Evolutionary conservation across 2,329 filamentous ascomycete species (phyloP), one percentile per base, ranked within the genome.

Genomic region (Fusarium heterosporum): DNA sequence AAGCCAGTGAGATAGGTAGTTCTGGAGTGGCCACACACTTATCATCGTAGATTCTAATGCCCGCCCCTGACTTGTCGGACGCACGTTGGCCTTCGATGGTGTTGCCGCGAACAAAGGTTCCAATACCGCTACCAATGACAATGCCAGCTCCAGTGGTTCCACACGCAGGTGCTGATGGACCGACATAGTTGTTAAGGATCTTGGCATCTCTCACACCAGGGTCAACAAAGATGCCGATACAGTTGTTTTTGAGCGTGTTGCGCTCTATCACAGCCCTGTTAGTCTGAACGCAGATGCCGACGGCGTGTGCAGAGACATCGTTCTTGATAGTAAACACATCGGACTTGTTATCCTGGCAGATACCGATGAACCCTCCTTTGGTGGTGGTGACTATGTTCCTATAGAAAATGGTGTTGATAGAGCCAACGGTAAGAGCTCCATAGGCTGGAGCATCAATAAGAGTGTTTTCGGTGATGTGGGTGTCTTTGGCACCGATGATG

Each of bases 271-370:
- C 64, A 6, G 77, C 77, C 0, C 61, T 45, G 7, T 73, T 64
- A 2, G 77, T 79, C 63, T 79, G 77, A 2, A 80, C 71, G 26
- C 78, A 79, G 10, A 80, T 68, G 8, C 72, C 77, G 38, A 78
- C 70, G 17, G 4, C 17, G n/a, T 77, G 73, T 6, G 71, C 70
- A 3, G 73, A 72, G 22, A 79, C 61, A 4, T 69, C 55, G 57
- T 80, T 80, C 38, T 73, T 57, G 6, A 55, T 62, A 8, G 77
- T 58, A 1, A 62, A 48, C 3, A 75, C 74, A 9, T 69, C 66
- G 6, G 73, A 75, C 12, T 70, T 53, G 63, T 79, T 74, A 47
- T 78, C 77, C 72, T 77, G 77, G 62, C 78, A 79, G 26, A 79
- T 73, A 9, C 60, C 78, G 41, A 78, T 77, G 43, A 72, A 69